These are phyloP conservation scores for Alopecurus myosuroides DNA, from an alignment of 176 grass and related monocot genomes.

Conservation along the genomic window DNA sequence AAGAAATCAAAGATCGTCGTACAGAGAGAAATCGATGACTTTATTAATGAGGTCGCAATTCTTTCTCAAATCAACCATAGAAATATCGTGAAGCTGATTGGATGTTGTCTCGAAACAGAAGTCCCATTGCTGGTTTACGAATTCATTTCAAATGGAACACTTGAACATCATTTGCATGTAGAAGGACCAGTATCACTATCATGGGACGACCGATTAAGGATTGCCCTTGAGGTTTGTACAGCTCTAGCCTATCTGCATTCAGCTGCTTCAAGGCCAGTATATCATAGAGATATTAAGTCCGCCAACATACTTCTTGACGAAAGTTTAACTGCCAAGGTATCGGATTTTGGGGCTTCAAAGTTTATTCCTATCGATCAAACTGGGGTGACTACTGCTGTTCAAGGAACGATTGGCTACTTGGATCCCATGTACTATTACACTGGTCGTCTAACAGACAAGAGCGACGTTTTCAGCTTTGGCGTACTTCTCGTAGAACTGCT, in stretches of 20 bases:
- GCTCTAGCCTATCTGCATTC: conserved; percentile 50
- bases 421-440: conserved; percentile 52
- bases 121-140: conserved; percentile 54
- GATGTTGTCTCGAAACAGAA: conserved; percentile 57
- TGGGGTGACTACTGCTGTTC: conserved; percentile 28
- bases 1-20: conserved; percentile 53
- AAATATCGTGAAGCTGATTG: conserved; percentile 46
- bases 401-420: conserved; percentile 52
- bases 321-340: conserved; percentile 43
- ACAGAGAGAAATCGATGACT: conserved; percentile 49
- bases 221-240: conserved; percentile 39
- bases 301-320: conserved; percentile 58
- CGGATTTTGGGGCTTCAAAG: conserved; percentile 53
- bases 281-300: conserved; percentile 57
- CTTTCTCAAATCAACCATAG: conserved; percentile 57
- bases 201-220: conserved; percentile 46
- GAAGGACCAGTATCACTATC: background rate
- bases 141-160: conserved; percentile 58
- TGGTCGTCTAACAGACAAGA: conserved; percentile 41
- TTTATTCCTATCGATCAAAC: conserved; percentile 37
- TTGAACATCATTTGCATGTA: conserved; percentile 39
- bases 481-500: conserved; percentile 48
- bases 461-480: conserved; percentile 52
- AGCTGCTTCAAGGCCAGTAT: conserved; percentile 24
- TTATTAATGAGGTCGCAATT: conserved; percentile 54